Evolutionary conservation across 169 alveolate species (phyloP).

Genomic region (Hepatocystis sp.): DNA sequence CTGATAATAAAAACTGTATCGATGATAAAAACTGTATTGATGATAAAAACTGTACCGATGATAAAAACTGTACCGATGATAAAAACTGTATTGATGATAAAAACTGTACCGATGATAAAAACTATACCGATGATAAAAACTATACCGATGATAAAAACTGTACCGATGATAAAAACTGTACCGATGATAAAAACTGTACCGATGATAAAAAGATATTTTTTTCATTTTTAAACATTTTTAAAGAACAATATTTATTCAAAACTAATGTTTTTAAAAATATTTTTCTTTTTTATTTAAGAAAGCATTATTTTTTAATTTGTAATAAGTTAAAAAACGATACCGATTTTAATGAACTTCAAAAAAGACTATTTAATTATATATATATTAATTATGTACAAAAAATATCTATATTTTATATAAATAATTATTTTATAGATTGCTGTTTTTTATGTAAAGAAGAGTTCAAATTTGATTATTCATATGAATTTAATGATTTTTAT

Average conservation of each 20-base stretch:
- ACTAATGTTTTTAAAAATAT: constrained; percentile 23
- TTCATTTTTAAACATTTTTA: constrained; percentile 47
- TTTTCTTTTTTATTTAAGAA: constrained; percentile 42
- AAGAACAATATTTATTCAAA: constrained; percentile 7
- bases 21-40: too few species aligned
- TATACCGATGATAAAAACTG: too few species aligned
- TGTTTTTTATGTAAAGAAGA: constrained; percentile 57
- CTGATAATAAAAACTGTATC: too few species aligned
- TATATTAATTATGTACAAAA: constrained; percentile 34
- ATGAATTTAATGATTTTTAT: constrained; percentile 59
- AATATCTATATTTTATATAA: constrained; percentile 28
- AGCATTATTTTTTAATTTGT: constrained; percentile 16
- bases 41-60: too few species aligned
- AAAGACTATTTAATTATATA: constrained; percentile 33
- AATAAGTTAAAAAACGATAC: constrained; percentile 7
- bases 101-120: too few species aligned
- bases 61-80: too few species aligned
- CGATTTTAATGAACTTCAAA: constrained; percentile 23
- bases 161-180: too few species aligned
- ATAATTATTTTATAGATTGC: constrained; percentile 17
- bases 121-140: too few species aligned
- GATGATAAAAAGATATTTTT: background rate
- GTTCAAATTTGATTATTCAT: constrained; percentile 34
- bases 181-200: too few species aligned
- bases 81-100: too few species aligned